phyloP scores from a whole-genome alignment of 2,329 filamentous ascomycete genomes.

The Diaporthe vaccinii region DNA sequence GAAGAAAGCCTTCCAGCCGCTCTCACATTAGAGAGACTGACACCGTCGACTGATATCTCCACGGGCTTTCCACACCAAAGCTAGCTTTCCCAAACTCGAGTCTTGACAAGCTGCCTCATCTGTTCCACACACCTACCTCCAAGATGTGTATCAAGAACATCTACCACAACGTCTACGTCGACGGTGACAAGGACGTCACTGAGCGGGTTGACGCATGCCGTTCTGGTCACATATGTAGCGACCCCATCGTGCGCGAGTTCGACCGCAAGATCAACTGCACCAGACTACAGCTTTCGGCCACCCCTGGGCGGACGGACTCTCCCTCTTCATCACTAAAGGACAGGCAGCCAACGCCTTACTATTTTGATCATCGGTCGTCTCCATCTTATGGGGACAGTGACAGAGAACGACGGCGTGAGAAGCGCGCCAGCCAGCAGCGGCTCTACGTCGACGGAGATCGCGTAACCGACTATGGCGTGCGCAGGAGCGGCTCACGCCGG shows the following conservation, averaged over 20 bases:
- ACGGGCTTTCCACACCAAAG: conserved; percentile 3
- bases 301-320: conserved; percentile 28
- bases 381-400: conserved; percentile 28
- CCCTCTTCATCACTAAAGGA: conserved; percentile 38
- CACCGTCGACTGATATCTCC: conserved; percentile 17
- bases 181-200: conserved; percentile 49
- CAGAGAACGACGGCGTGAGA: conserved; percentile 38
- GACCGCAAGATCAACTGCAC: conserved; percentile 46
- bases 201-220: conserved; percentile 50
- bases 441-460: conserved; percentile 40
- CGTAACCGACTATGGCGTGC: conserved; percentile 38
- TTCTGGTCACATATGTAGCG: conserved; percentile 47
- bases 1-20: conserved; percentile 12
- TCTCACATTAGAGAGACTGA: conserved; percentile 9
- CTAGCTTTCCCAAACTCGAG: conserved; percentile 18
- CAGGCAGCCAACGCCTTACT: conserved; percentile 40
- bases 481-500: conserved; percentile 34
- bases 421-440: conserved; percentile 33
- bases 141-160: conserved; percentile 52
- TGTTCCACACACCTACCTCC: conserved; percentile 39
- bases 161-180: conserved; percentile 51
- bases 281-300: conserved; percentile 42
- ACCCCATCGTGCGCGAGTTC: conserved; percentile 46
- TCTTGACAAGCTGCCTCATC: conserved; percentile 24
- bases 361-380: conserved; percentile 37